Evolutionary conservation across 75 land plant genomes (phyloP).

Genomic region (Gnetum montanum): DNA sequence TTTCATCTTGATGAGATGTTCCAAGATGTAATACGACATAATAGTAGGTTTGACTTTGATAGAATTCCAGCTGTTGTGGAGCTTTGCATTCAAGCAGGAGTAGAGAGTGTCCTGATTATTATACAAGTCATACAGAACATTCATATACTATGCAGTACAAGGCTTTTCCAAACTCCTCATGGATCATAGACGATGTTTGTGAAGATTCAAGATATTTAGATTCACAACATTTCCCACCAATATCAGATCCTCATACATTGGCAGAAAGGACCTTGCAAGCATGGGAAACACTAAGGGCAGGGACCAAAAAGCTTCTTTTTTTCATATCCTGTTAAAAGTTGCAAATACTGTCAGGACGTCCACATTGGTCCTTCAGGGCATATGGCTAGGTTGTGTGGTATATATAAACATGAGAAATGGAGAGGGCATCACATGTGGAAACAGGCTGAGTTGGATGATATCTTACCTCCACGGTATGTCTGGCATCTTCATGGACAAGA

Average conservation of each 20-base stretch:
- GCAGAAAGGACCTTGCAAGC: constrained; percentile 46
- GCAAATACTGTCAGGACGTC: constrained; percentile 65
- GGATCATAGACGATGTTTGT: constrained; percentile 1
- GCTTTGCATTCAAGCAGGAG: constrained; percentile 73
- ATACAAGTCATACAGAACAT: constrained; percentile 34
- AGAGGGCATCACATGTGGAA: constrained; percentile 62
- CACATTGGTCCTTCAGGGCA: constrained; percentile 77
- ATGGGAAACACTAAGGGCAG: constrained; percentile 53
- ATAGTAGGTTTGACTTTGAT: constrained; percentile 45
- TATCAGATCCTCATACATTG: constrained; percentile 21
- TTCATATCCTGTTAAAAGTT: constrained; percentile 61
- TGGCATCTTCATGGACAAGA: constrained; percentile 56
- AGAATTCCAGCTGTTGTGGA: constrained; percentile 65
- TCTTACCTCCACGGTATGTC: constrained; percentile 61
- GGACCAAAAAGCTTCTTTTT: constrained; percentile 41
- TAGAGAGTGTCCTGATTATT: constrained; percentile 31
- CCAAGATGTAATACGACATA: constrained; percentile 43
- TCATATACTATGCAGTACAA: constrained; percentile 16
- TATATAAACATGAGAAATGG: constrained; percentile 38
- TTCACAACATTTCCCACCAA: constrained; percentile 25
- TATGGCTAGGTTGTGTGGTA: constrained; percentile 53
- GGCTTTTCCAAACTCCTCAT: constrained; percentile 44
- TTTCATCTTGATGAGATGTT: constrained; percentile 53
- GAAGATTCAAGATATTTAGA: neutral
- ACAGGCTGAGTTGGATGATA: constrained; percentile 56